Evolutionary conservation across 2,329 filamentous ascomycete genomes (phyloP).

Genomic region (Iodosphaeria phyllophila): DNA sequence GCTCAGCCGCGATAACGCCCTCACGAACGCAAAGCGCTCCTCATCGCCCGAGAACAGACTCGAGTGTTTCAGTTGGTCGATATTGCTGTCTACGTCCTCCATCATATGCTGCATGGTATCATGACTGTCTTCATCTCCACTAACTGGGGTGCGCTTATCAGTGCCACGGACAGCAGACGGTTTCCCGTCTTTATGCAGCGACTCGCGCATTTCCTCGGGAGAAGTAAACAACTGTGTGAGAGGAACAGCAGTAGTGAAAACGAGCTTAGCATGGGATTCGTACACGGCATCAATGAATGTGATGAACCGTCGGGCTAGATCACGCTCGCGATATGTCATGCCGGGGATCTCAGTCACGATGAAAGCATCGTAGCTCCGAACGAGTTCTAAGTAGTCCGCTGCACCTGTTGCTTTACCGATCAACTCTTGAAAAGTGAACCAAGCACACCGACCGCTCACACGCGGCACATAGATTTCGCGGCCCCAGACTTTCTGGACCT

Average conservation of each 20-base stretch:
- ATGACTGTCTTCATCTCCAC: conserved; percentile 27
- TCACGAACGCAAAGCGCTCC: conserved; percentile 87
- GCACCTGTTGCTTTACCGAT: conserved; percentile 79
- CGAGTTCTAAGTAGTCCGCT: conserved; percentile 87
- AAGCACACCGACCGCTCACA: conserved; percentile 73
- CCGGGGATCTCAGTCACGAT: conserved; percentile 80
- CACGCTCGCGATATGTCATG: conserved; percentile 74
- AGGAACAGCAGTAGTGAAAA: conserved; percentile 76
- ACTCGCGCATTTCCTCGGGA: conserved; percentile 45
- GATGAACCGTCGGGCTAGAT: conserved; percentile 84
- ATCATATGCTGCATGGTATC: conserved; percentile 64
- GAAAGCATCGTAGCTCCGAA: conserved; percentile 79
- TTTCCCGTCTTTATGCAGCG: conserved; percentile 28
- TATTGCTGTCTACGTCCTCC: conserved; percentile 75
- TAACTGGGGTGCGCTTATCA: no score
- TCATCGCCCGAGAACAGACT: conserved; percentile 87
- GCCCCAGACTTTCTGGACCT: conserved; percentile 79
- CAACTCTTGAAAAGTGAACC: conserved; percentile 84
- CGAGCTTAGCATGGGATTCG: conserved; percentile 80
- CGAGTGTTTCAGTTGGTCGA: conserved; percentile 66
- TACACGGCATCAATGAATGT: conserved; percentile 97
- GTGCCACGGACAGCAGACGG: no score
- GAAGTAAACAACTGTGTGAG: conserved; percentile 75
- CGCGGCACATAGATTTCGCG: conserved; percentile 72
- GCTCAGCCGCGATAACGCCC: conserved; percentile 64